Evolutionary conservation across 495 filamentous ascomycete species (phyloP), one percentile per base, ranked within the genome.

Genomic region (Cercophora sp.): DNA sequence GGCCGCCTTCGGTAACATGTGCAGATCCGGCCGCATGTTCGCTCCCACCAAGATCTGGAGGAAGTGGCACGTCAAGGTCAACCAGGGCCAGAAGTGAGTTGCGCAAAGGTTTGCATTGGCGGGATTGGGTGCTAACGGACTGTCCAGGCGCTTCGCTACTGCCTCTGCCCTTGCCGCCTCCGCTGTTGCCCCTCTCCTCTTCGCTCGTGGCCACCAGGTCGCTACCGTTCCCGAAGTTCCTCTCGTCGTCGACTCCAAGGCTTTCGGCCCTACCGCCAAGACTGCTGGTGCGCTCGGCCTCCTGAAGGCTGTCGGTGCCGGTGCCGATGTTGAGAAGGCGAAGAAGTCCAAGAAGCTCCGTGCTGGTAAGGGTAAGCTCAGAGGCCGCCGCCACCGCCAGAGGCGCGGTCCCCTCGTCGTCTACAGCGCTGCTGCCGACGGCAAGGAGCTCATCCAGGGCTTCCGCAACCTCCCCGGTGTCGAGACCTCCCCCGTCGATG

Each of bases 21-120:
- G 93, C 80, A 91, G 93, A 74, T 96, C 92, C 67, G 93, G 93
- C 77, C 94, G 93, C 78, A 98, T 98, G 94, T 98, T 98, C 80
- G 93, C 93, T 58, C 93, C 93, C 59, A 98, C 93, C 76, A 97
- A 97, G 85, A 88, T 96, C 79, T 98, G 93, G 93, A 82, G 93
- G 69, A 97, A 96, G 82, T 98, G 94, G 94, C 94, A 98, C 82
- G 88, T 96, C 79, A 98, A 97, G 88, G 82, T 98, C 86, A 96
- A 94, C 83, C 84, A 93, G 70, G 84, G 83, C 71, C 92, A 98
- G 84, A 93, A 89, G 88, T 91, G 74, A 68, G 83, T 70, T 34
- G 41, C 54, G 22, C 26, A 6, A 11, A 39, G 13, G 13, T 19
- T 42, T 45, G 26, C 8, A 29, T 43, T 4, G 11, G 3, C 9